Evolutionary conservation across 139 green algal genomes (phyloP).

Genomic region (Astrephomene gubernaculifera): DNA sequence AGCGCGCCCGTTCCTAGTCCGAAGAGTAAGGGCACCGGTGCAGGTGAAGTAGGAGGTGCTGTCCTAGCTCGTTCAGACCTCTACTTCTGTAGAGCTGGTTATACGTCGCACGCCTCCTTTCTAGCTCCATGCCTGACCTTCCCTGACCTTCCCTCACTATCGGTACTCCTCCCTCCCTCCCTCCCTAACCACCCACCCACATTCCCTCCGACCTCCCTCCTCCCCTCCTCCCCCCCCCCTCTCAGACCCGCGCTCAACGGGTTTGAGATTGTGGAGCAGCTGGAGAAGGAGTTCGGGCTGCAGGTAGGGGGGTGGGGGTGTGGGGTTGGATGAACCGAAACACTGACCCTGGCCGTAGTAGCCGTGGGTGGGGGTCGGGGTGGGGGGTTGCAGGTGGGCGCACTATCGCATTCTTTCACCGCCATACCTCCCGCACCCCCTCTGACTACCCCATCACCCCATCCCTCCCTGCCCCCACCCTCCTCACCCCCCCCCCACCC

Average conservation of each 20-base stretch:
- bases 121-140: too few species aligned
- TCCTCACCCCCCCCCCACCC: neutral
- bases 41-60: too few species aligned
- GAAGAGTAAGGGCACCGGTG: too few species aligned
- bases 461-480: too few species aligned
- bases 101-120: too few species aligned
- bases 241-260: slow-evolving; percentile 76
- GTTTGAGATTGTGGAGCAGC: slow-evolving; percentile 86
- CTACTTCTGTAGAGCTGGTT: too few species aligned
- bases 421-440: neutral
- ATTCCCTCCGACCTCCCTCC: neutral
- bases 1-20: too few species aligned
- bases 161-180: too few species aligned
- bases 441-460: neutral
- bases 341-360: neutral
- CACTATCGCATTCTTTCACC: neutral
- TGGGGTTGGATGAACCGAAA: neutral
- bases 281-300: slow-evolving; percentile 72
- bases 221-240: neutral
- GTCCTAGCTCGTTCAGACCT: too few species aligned
- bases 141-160: too few species aligned
- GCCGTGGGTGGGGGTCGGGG: neutral
- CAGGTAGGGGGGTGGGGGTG: slow-evolving; percentile 8
- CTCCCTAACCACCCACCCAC: too few species aligned
- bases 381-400: neutral